phyloP scores from a whole-genome alignment of 345 rosid genomes.

The Camelina laxa region DNA sequence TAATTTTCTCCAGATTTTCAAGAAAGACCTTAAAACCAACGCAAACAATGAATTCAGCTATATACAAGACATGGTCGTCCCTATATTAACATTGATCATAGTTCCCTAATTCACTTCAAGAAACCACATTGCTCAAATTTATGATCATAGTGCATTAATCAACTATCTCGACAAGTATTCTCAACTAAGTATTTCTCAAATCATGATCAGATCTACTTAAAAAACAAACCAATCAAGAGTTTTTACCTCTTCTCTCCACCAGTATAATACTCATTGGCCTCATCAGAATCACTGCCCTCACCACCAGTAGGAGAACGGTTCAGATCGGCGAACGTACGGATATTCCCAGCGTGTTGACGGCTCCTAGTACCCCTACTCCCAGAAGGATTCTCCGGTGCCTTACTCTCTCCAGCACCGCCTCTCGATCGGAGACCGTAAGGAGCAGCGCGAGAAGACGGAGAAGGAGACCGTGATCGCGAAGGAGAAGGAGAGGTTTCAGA shows the following conservation, averaged over 20 bases:
- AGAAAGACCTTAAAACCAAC: background rate
- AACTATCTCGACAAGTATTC: background rate
- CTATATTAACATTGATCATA: background rate
- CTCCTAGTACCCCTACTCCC: conserved; percentile 48
- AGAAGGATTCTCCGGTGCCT: conserved; percentile 38
- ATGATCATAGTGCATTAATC: background rate
- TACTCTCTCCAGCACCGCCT: conserved; percentile 40
- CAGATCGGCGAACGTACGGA: conserved; percentile 89
- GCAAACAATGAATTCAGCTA: conserved; percentile 6
- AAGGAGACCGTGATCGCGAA: conserved; percentile 70
- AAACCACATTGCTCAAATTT: conserved; percentile 7
- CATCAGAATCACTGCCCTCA: conserved; percentile 63
- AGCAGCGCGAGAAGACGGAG: conserved; percentile 55
- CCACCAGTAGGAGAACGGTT: conserved; percentile 54
- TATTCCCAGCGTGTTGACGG: conserved; percentile 56
- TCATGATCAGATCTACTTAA: conserved; percentile 15
- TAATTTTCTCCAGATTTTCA: background rate
- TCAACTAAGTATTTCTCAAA: background rate
- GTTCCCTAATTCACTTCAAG: background rate
- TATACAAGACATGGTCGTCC: conserved; percentile 1
- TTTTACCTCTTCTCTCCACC: conserved; percentile 89
- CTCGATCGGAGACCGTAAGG: conserved; percentile 66
- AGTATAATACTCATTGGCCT: conserved; percentile 73
- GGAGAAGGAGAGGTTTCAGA: conserved; percentile 59
- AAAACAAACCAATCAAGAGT: background rate